phyloP scores from a whole-genome alignment of 73 alveolate species.

The Uronychia setigera region DNA sequence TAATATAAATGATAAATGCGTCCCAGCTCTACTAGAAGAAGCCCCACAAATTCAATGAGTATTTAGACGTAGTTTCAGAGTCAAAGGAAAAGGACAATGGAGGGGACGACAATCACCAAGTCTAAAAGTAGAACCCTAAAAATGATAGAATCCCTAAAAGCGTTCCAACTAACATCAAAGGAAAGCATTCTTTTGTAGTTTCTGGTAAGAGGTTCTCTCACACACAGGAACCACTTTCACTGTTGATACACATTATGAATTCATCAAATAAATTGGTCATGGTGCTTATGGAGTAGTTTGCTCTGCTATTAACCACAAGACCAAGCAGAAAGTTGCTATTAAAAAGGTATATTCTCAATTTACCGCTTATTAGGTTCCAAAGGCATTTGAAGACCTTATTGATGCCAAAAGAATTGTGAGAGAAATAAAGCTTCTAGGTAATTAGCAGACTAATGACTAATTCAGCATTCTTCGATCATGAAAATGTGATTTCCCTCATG shows the following conservation, averaged over 20 bases:
- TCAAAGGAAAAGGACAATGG: no score
- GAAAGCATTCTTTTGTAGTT: conserved; percentile 3
- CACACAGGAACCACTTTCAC: conserved; percentile 64
- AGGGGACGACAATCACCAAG: no score
- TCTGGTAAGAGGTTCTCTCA: background rate
- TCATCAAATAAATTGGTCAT: conserved; percentile 78
- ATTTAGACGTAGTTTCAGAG: no score
- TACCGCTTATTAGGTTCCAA: conserved; percentile 34
- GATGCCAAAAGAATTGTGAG: conserved; percentile 87
- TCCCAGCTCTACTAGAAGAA: no score
- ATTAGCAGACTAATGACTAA: conserved; percentile 11
- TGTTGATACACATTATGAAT: conserved; percentile 80
- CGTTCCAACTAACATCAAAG: conserved; percentile 10
- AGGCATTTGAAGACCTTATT: conserved; percentile 82
- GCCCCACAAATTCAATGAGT: no score
- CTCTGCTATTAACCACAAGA: conserved; percentile 80
- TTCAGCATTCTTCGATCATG: conserved; percentile 77
- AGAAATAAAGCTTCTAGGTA: conserved; percentile 68
- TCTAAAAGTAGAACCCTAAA: background rate
- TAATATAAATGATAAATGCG: no score
- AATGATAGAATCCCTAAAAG: background rate
- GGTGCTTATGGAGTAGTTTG: conserved; percentile 94
- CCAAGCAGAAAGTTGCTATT: conserved; percentile 86
- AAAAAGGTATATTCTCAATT: conserved; percentile 62
- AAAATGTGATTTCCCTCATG: conserved; percentile 62